phyloP scores from a whole-genome alignment of 805 yeast species.

The Ogataea methanolica region DNA sequence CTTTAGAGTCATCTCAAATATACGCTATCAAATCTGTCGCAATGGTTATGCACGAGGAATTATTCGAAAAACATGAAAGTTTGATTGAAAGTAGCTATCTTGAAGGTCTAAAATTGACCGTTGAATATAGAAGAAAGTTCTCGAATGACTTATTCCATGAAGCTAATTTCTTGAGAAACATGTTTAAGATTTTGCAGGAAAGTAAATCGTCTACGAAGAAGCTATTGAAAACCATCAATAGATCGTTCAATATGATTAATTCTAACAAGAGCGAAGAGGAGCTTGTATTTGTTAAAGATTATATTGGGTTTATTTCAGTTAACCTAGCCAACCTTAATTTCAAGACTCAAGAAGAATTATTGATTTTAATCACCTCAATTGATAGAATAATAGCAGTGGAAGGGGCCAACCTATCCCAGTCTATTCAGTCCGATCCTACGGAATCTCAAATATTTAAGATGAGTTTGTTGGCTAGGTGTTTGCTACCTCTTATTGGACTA shows the following conservation, averaged over 20 bases:
- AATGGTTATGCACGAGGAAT: slow-evolving; percentile 43
- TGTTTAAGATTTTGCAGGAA: slow-evolving; percentile 40
- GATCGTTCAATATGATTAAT: slow-evolving; percentile 26
- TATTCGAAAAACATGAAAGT: slow-evolving; percentile 66
- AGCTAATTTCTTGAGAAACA: slow-evolving; percentile 31
- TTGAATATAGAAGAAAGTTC: slow-evolving; percentile 34
- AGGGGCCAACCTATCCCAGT: slow-evolving; percentile 34
- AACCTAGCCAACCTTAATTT: slow-evolving; percentile 39
- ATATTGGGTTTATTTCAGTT: slow-evolving; percentile 30
- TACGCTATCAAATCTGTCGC: slow-evolving; percentile 44
- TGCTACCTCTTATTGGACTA: slow-evolving; percentile 13
- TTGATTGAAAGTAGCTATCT: slow-evolving; percentile 61
- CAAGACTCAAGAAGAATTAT: slow-evolving; percentile 47
- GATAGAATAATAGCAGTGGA: slow-evolving; percentile 39
- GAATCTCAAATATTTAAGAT: slow-evolving; percentile 2
- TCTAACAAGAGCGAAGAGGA: slow-evolving; percentile 9
- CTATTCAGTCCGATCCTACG: slow-evolving; percentile 7
- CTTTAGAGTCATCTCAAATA: slow-evolving; percentile 54
- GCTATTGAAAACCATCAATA: slow-evolving; percentile 33
- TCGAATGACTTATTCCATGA: slow-evolving; percentile 27
- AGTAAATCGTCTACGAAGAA: slow-evolving; percentile 37
- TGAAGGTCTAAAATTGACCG: slow-evolving; percentile 58
- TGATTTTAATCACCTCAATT: slow-evolving; percentile 37
- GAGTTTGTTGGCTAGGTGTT: slow-evolving; percentile 13
- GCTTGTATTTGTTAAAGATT: slow-evolving; percentile 19